Evolutionary conservation across 1,139 yeast genomes (phyloP).

Genomic region (Suhomyces bokatorum): DNA sequence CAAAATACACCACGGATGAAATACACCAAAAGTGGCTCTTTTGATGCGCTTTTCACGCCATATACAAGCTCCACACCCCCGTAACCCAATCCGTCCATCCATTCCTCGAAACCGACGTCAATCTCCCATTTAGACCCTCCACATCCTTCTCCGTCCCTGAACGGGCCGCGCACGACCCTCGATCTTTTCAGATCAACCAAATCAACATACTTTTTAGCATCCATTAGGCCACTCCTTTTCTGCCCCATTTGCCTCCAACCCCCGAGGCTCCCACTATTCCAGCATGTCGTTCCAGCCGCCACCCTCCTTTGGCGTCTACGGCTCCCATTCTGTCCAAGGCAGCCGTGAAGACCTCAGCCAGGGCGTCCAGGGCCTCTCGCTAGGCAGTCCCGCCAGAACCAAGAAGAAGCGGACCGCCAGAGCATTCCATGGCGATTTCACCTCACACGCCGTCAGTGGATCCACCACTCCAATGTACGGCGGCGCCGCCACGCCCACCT

Average conservation of each 20-base stretch:
- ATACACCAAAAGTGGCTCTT: no score
- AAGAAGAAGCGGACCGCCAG: slow-evolving; percentile 47
- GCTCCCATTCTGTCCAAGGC: slow-evolving; percentile 7
- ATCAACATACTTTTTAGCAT: neutral
- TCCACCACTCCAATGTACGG: slow-evolving; percentile 5
- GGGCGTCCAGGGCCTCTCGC: slow-evolving; percentile 10
- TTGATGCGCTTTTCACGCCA: no score
- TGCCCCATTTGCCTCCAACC: neutral
- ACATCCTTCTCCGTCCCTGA: no score
- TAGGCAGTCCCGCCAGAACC: slow-evolving; percentile 15
- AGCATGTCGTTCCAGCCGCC: slow-evolving; percentile 14
- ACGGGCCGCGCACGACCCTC: neutral
- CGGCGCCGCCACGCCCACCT: neutral
- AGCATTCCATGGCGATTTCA: slow-evolving; percentile 43
- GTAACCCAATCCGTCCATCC: no score
- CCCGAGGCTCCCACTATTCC: neutral
- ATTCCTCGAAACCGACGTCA: no score
- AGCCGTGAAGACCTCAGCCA: slow-evolving; percentile 12
- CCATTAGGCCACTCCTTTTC: neutral
- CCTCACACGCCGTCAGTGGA: slow-evolving; percentile 13
- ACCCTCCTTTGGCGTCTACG: slow-evolving; percentile 10
- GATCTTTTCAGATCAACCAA: neutral
- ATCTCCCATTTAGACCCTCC: no score
- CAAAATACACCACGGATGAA: no score
- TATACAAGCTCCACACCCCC: no score